These are phyloP conservation scores for Plasmodium yoelii DNA, from an alignment of 169 alveolate genomes.

Conservation along the genomic window DNA sequence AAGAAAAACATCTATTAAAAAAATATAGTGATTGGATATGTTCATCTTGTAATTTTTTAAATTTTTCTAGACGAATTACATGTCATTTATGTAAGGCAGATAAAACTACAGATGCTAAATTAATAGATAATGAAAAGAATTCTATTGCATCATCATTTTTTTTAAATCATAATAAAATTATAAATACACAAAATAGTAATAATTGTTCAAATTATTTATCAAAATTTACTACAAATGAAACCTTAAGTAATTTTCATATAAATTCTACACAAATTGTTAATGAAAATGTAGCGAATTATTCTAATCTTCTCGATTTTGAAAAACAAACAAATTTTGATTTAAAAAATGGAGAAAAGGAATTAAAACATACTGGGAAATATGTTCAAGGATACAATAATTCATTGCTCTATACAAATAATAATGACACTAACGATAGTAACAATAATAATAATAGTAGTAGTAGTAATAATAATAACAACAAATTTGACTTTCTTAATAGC, in stretches of 20 bases:
- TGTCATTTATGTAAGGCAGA: constrained; percentile 70
- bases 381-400: not conserved
- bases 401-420: not conserved
- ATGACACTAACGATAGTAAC: too few species aligned
- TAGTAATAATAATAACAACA: not conserved
- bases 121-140: constrained; percentile 30
- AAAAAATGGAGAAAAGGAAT: not conserved
- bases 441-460: too few species aligned
- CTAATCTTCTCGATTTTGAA: too few species aligned
- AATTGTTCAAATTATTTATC: not conserved
- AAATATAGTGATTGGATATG: constrained; percentile 83
- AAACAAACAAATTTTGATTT: not conserved
- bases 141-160: constrained; percentile 16
- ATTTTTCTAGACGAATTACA: constrained; percentile 78
- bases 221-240: not conserved
- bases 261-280: not conserved
- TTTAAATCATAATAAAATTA: constrained; percentile 2
- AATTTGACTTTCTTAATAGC: not conserved
- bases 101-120: constrained; percentile 53
- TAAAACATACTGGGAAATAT: not conserved
- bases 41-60: constrained; percentile 83
- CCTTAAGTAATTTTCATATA: not conserved
- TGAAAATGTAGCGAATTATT: not conserved
- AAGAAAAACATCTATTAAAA: constrained; percentile 36
- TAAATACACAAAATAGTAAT: constrained; percentile 1